phyloP scores from a whole-genome alignment of 2,329 filamentous ascomycete species.

The Microsporum audouinii region DNA sequence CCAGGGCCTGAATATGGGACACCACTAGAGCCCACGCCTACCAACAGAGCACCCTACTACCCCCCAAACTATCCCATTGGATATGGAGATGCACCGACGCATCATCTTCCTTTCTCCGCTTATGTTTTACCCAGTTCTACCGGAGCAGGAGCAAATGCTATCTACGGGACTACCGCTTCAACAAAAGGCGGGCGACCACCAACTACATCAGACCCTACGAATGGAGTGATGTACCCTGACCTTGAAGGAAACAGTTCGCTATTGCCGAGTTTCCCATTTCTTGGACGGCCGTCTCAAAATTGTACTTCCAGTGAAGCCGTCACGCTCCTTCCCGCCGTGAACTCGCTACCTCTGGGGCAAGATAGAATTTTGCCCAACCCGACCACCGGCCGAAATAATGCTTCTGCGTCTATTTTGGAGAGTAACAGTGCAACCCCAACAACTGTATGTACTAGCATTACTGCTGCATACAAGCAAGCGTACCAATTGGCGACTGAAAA shows the following conservation, averaged over 20 bases:
- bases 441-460: neutral
- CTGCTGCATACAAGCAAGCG: slow-evolving; percentile 5
- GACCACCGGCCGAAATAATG: slow-evolving; percentile 16
- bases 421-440: slow-evolving; percentile 14
- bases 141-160: neutral
- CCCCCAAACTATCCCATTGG: neutral
- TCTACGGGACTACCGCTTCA: neutral
- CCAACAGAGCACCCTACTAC: neutral
- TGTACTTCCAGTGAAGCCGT: slow-evolving; percentile 20
- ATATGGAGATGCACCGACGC: neutral
- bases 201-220: neutral
- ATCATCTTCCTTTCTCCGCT: neutral
- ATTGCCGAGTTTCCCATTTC: neutral
- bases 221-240: neutral
- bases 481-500: slow-evolving; percentile 5
- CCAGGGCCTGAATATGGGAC: slow-evolving; percentile 6
- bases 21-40: neutral
- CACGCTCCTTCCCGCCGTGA: slow-evolving; percentile 18
- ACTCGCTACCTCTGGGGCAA: slow-evolving; percentile 17
- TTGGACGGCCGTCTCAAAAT: slow-evolving; percentile 14
- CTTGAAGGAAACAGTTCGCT: neutral
- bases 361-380: slow-evolving; percentile 30
- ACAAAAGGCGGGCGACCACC: neutral
- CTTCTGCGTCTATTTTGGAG: neutral
- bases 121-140: neutral